Conservation (phyloP, 2,329 filamentous ascomycete species). For the Fusarium sp. region DNA sequence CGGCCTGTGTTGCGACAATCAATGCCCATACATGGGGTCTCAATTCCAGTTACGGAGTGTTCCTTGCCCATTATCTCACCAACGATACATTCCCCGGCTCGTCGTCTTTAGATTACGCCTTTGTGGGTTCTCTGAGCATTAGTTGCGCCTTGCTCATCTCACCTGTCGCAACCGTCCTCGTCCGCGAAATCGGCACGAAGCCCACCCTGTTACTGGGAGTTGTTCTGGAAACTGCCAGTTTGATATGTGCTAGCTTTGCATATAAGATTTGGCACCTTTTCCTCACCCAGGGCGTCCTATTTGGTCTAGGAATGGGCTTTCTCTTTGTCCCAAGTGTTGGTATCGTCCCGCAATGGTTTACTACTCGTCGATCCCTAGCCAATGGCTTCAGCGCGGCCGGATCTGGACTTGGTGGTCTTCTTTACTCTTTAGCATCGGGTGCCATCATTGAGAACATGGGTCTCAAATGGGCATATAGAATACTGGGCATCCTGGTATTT, state of each 20-base stretch:
- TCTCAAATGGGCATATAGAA: constrained; percentile 75
- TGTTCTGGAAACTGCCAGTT: constrained; percentile 70
- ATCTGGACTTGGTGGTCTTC: constrained; percentile 78
- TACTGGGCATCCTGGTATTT: constrained; percentile 73
- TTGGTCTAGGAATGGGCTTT: constrained; percentile 84
- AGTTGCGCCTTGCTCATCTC: constrained; percentile 72
- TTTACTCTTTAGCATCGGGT: constrained; percentile 75
- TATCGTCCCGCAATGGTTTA: constrained; percentile 81
- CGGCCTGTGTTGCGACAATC: constrained; percentile 58
- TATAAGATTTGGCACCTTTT: constrained; percentile 80
- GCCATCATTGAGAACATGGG: constrained; percentile 75
- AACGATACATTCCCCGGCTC: constrained; percentile 72
- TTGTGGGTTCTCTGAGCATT: constrained; percentile 69
- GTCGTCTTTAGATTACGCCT: constrained; percentile 76
- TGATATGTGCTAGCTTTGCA: constrained; percentile 79
- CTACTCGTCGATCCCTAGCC: constrained; percentile 73
- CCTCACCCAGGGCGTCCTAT: constrained; percentile 79
- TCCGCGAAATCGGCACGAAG: constrained; percentile 72
- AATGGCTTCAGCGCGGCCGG: constrained; percentile 78
- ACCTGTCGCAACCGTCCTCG: constrained; percentile 73
- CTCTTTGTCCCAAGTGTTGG: constrained; percentile 77
- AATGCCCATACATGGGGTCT: constrained; percentile 82
- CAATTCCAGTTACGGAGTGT: constrained; percentile 66
- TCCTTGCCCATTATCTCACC: constrained; percentile 68
- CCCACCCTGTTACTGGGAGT: constrained; percentile 74